A percentile compares a stretch with the other conserved stretches of the same genome.
phyloP scores from a whole-genome alignment of 2,329 filamentous ascomycete species.

The Blastomyces emzantsi region DNA sequence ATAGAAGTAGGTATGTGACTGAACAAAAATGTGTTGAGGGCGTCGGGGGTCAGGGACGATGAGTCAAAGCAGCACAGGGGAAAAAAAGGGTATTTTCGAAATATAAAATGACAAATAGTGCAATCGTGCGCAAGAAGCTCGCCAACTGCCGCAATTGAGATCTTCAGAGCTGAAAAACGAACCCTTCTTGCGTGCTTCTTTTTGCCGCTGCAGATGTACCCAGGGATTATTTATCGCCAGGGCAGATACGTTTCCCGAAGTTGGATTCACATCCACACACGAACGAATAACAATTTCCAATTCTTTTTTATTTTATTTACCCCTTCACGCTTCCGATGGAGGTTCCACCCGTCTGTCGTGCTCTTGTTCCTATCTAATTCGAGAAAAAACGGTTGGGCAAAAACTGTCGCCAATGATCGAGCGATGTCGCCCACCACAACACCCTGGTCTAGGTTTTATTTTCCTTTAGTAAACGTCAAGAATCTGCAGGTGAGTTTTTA shows the following conservation, averaged over 20 bases:
- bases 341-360: background rate
- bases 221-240: constrained; percentile 2
- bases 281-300: background rate
- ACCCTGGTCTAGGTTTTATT: background rate
- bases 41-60: background rate
- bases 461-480: background rate
- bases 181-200: background rate
- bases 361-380: background rate
- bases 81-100: background rate
- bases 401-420: background rate
- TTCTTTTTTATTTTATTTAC: too few relatives aligned
- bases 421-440: constrained; percentile 2
- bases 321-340: background rate
- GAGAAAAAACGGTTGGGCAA: background rate
- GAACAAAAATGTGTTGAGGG: too few relatives aligned
- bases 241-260: background rate
- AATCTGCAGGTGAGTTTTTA: background rate
- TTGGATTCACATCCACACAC: background rate
- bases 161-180: background rate
- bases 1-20: background rate
- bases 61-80: too few relatives aligned
- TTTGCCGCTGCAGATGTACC: background rate
- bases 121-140: constrained; percentile 5
- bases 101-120: background rate
- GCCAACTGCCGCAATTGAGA: background rate